Percentiles rank a stretch among this genome's conserved stretches.
These are phyloP conservation scores for Pyricularia sp. DNA, from an alignment of 2,329 filamentous ascomycete species.

Conservation along the genomic window DNA sequence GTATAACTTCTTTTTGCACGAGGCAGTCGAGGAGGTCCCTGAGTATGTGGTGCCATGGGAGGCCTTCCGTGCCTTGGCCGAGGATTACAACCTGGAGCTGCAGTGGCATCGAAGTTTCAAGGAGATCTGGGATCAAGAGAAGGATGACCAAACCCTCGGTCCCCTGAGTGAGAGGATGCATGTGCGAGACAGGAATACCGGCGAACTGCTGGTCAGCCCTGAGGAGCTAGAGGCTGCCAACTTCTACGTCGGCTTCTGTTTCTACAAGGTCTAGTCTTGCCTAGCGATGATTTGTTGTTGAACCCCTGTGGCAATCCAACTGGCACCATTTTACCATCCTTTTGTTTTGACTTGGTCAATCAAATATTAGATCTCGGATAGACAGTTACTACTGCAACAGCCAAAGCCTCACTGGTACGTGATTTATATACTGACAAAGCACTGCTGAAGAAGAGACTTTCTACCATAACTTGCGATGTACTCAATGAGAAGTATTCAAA, in stretches of 20 bases:
- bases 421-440: not conserved
- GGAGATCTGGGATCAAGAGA: slow-evolving; percentile 88
- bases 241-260: slow-evolving; percentile 93
- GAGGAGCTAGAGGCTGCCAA: slow-evolving; percentile 89
- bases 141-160: slow-evolving; percentile 72
- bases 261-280: slow-evolving; percentile 71
- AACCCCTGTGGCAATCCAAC: not conserved
- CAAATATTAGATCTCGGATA: not conserved
- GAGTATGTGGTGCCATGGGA: slow-evolving; percentile 99
- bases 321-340: not conserved
- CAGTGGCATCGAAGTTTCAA: slow-evolving; percentile 87
- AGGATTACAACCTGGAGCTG: slow-evolving; percentile 93
- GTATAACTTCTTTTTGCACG: slow-evolving; percentile 92
- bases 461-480: not conserved
- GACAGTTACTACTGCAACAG: not conserved
- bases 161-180: slow-evolving; percentile 93
- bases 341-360: not conserved
- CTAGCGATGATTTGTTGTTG: not conserved
- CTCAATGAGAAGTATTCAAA: not conserved
- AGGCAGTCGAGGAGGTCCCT: slow-evolving; percentile 91
- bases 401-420: not conserved
- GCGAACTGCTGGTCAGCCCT: slow-evolving; percentile 60
- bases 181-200: slow-evolving; percentile 63
- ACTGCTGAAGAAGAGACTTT: not conserved
- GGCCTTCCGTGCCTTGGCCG: slow-evolving; percentile 87